Percentiles rank a stretch among this genome's conserved stretches.
phyloP scores from a whole-genome alignment of 1,284 basidiomycete species.

The Xerocomus amazonicus region DNA sequence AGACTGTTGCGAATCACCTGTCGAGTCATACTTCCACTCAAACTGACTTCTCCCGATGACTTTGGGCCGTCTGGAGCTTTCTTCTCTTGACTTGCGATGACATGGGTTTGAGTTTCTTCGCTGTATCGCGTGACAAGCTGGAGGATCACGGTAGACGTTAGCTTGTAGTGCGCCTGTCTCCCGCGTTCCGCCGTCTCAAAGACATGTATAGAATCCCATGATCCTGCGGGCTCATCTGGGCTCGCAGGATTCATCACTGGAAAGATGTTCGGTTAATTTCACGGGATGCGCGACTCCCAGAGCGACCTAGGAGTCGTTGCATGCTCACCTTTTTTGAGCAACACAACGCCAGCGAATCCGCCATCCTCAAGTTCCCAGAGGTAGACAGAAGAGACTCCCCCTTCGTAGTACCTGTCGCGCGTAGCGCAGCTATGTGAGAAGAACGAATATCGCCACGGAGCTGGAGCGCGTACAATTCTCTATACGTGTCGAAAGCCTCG shows the following conservation, averaged over 20 bases:
- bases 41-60: constrained; percentile 70
- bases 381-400: constrained; percentile 96
- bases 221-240: constrained; percentile 64
- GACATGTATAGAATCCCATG: constrained; percentile 99
- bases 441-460: neutral
- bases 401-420: constrained; percentile 85
- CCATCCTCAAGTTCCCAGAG: constrained; percentile 98
- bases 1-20: constrained; percentile 57
- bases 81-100: constrained; percentile 25
- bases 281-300: neutral
- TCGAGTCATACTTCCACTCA: constrained; percentile 96
- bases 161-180: constrained; percentile 91
- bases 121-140: constrained; percentile 69
- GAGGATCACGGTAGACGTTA: constrained; percentile 98
- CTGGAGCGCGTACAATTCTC: constrained; percentile 74
- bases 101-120: constrained; percentile 39
- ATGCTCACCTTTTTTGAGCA: constrained; percentile 90
- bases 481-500: constrained; percentile 95
- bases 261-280: constrained; percentile 5
- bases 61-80: constrained; percentile 45
- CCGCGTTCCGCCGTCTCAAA: constrained; percentile 92
- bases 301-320: constrained; percentile 1
- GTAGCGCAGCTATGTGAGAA: constrained; percentile 5
- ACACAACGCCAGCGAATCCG: constrained; percentile 93
- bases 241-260: constrained; percentile 59